Conservation (phyloP, 2,329 filamentous ascomycete species). For the Ophiocordyceps unilateralis region DNA sequence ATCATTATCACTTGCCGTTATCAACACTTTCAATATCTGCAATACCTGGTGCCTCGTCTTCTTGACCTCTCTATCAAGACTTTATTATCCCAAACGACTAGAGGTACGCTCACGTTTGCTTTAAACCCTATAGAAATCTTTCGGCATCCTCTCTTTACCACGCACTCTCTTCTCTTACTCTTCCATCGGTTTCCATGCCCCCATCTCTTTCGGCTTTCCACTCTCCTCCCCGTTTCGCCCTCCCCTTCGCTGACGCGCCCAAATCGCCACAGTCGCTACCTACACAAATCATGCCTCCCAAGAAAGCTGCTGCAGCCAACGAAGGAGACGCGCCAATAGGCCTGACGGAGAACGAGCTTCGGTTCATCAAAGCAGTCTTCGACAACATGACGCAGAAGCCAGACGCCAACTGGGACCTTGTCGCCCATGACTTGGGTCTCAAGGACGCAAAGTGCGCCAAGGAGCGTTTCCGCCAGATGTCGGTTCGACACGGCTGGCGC, state of each 20-base stretch:
- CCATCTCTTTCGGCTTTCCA: neutral
- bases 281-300: slow-evolving; percentile 12
- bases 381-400: slow-evolving; percentile 22
- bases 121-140: too few species aligned
- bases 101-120: too few species aligned
- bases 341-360: slow-evolving; percentile 17
- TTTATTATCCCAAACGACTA: too few species aligned
- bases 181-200: too few species aligned
- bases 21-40: too few species aligned
- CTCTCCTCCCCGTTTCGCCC: neutral
- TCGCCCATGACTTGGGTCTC: slow-evolving; percentile 18
- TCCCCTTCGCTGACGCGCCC: neutral
- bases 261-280: too few species aligned
- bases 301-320: slow-evolving; percentile 8
- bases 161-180: too few species aligned
- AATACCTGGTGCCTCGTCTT: too few species aligned
- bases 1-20: too few species aligned
- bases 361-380: slow-evolving; percentile 23
- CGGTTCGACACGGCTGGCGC: slow-evolving; percentile 22
- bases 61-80: too few species aligned
- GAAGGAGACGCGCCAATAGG: slow-evolving; percentile 7
- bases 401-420: slow-evolving; percentile 21
- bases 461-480: slow-evolving; percentile 23
- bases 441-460: slow-evolving; percentile 24
- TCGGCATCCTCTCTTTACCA: too few species aligned